Conservation (phyloP, 768 basidiomycete species). For the Hypholoma fasciculare region DNA sequence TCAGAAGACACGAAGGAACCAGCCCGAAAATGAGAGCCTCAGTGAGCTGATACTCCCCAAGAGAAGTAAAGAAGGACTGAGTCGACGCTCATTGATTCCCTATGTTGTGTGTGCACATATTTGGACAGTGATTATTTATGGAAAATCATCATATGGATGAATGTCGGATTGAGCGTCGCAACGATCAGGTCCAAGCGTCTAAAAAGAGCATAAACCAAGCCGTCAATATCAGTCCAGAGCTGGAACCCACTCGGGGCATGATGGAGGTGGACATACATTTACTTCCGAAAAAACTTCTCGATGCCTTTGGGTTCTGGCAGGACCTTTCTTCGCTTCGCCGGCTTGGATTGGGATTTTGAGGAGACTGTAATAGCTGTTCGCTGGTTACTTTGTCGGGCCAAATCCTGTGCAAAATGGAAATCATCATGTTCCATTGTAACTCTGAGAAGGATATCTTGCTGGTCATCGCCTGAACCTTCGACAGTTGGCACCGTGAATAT, state of each 20-base stretch:
- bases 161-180: not conserved
- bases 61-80: constrained; percentile 15
- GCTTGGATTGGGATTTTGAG: constrained; percentile 15
- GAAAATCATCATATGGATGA: not conserved
- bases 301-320: constrained; percentile 30
- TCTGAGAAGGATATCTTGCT: constrained; percentile 30
- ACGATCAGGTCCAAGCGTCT: not conserved
- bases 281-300: constrained; percentile 41
- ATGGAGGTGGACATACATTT: constrained; percentile 5
- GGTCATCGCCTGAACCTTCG: constrained; percentile 27
- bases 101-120: constrained; percentile 15
- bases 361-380: constrained; percentile 13
- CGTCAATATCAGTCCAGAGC: not conserved
- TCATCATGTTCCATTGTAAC: constrained; percentile 78
- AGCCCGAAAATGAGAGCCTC: constrained; percentile 29
- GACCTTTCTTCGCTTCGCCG: constrained; percentile 31
- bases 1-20: constrained; percentile 30
- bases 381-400: constrained; percentile 47
- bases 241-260: not conserved
- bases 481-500: constrained; percentile 35
- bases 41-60: constrained; percentile 17
- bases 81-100: not conserved
- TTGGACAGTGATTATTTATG: not conserved
- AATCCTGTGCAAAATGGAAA: constrained; percentile 84
- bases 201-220: not conserved